phyloP scores from a whole-genome alignment of 2,329 filamentous ascomycete genomes.

The Fusarium virguliforme region DNA sequence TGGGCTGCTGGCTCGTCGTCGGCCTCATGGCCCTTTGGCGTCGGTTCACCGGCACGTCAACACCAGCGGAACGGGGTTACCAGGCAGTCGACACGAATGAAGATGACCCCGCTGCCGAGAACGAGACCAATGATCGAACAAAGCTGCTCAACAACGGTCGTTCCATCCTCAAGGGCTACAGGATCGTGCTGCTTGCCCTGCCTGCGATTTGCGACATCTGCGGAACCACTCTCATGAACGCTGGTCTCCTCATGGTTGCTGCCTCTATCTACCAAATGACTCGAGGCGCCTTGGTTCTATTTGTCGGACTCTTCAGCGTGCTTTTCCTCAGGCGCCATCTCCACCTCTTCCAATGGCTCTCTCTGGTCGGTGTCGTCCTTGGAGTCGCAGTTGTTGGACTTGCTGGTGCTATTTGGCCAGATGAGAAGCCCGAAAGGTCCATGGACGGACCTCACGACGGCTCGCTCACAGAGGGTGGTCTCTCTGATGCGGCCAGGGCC shows the following conservation, averaged over 20 bases:
- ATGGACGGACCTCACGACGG: constrained; percentile 54
- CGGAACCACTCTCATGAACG: constrained; percentile 97
- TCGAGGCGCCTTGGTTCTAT: constrained; percentile 91
- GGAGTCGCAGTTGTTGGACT: constrained; percentile 93
- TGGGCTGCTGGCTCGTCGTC: constrained; percentile 95
- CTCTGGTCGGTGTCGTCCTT: constrained; percentile 86
- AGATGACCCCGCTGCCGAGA: constrained; percentile 63
- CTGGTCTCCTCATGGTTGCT: constrained; percentile 91
- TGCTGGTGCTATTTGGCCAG: constrained; percentile 85
- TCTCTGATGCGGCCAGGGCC: constrained; percentile 64
- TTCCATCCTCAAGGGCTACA: constrained; percentile 78
- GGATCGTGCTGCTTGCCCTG: constrained; percentile 82
- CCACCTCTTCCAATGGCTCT: constrained; percentile 91
- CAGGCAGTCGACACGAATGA: constrained; percentile 71
- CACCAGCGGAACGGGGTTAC: constrained; percentile 71
- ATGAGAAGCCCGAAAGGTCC: constrained; percentile 68
- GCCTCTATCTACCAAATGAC: constrained; percentile 99
- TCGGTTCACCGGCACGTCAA: constrained; percentile 65
- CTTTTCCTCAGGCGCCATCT: constrained; percentile 87
- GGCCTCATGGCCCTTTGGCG: constrained; percentile 78
- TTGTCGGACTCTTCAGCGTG: constrained; percentile 96
- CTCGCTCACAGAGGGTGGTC: constrained; percentile 59
- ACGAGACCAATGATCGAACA: constrained; percentile 52
- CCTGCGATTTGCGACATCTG: constrained; percentile 95
- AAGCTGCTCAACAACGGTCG: constrained; percentile 67